These are phyloP conservation scores for Hypomyces rosellus DNA, from an alignment of 2,329 filamentous ascomycete genomes.

Conservation along the genomic window DNA sequence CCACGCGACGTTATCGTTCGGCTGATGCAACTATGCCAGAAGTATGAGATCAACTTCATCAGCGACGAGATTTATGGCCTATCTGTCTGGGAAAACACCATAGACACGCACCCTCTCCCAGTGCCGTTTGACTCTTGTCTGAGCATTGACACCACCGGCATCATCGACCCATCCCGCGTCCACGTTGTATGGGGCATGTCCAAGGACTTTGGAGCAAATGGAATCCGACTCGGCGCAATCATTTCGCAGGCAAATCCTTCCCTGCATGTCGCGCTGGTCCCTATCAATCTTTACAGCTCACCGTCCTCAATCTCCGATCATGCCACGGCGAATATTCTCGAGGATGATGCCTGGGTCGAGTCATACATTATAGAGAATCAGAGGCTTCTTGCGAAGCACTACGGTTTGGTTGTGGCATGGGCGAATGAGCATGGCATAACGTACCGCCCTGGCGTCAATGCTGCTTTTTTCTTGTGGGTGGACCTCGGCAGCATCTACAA, in stretches of 20 bases:
- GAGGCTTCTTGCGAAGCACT: slow-evolving; percentile 31
- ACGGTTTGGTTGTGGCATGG: slow-evolving; percentile 29
- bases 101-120: slow-evolving; percentile 18
- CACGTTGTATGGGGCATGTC: slow-evolving; percentile 44
- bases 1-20: slow-evolving; percentile 29
- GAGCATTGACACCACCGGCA: slow-evolving; percentile 33
- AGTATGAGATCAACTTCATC: slow-evolving; percentile 45
- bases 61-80: slow-evolving; percentile 45
- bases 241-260: slow-evolving; percentile 39
- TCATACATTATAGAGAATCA: slow-evolving; percentile 39
- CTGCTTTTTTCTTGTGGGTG: slow-evolving; percentile 50
- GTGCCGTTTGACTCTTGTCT: slow-evolving; percentile 39
- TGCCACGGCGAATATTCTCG: slow-evolving; percentile 34
- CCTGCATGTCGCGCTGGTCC: slow-evolving; percentile 32
- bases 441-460: slow-evolving; percentile 41
- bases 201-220: slow-evolving; percentile 52
- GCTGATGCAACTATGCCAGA: slow-evolving; percentile 39
- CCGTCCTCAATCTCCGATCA: slow-evolving; percentile 37
- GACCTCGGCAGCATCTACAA: slow-evolving; percentile 32
- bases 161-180: slow-evolving; percentile 42
- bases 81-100: slow-evolving; percentile 39
- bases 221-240: slow-evolving; percentile 43
- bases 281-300: slow-evolving; percentile 36
- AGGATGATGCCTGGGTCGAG: slow-evolving; percentile 36
- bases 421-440: slow-evolving; percentile 34